Base-by-base conservation (phyloP, 176 grass and related monocot genomes). In the Puya raimondii region DNA sequence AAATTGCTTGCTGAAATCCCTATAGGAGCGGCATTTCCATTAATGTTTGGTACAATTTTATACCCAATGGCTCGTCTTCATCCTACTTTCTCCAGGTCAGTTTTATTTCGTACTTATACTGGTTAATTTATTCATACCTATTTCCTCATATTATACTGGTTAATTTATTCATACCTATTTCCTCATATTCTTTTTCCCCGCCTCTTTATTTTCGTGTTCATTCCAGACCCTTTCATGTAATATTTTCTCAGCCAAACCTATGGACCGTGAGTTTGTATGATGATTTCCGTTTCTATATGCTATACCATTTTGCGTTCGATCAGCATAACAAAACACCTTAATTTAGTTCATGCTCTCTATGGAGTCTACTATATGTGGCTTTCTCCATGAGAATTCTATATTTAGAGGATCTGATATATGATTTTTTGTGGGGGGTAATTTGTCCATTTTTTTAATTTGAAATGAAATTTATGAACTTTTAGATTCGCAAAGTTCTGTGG, bases 1-100 rank as follows among this genome's bases (percentile, higher is more conserved):
- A 99, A 99, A 82, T 73, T 99, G 68, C 79, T 99, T 21, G 94
- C 87, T 2, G 87, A 99, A 72, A 87, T 90, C 74, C 94, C 94
- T 22, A 87, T 91, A 64, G 85, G 94, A 72, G 86, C 94, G 18
- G 80, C 87, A 70, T 99, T 99, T 70, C 94, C 94, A 2, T 85
- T 99, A 71, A 77, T 99, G 61, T 99, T 90, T 75, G 94, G 94
- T 47, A 79, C 87, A 1, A 81, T 99, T 84, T 82, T 99, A n/a
- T 99, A 99, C 81, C 94, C 94, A 73, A 90, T 99, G 94, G 80
- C 89, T 88, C 88, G 74, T 74, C 87, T 99, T 71, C 94, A 93
- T 78, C 84, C 89, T 65, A 84, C 84, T 69, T 4, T 99, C 51
- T 81, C 87, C 63, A 93, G 94, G 94, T 97, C 47, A 71, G 69